phyloP scores from a whole-genome alignment of 192 early-diverging fungal genomes.

The Podila epigama region DNA sequence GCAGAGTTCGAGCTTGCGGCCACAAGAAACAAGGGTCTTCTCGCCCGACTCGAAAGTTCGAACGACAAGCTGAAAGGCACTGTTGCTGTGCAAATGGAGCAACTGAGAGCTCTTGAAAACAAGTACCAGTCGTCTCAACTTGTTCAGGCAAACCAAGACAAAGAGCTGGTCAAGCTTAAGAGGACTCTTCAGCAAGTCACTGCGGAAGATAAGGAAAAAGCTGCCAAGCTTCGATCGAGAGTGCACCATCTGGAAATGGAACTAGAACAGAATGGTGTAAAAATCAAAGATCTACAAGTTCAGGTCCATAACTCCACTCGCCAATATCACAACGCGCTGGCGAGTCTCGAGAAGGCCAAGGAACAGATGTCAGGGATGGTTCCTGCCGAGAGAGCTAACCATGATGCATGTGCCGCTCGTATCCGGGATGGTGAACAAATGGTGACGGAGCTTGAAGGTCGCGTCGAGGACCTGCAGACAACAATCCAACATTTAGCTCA shows the following conservation, averaged over 20 bases:
- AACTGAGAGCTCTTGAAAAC: conserved; percentile 17
- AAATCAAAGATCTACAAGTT: conserved; percentile 7
- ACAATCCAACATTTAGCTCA: neutral
- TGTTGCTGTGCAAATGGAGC: conserved; percentile 12
- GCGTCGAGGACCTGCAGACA: neutral
- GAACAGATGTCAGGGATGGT: conserved; percentile 10
- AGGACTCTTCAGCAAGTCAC: conserved; percentile 1
- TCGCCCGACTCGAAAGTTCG: conserved; percentile 1
- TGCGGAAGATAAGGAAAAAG: conserved; percentile 4
- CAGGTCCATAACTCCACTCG: conserved; percentile 16
- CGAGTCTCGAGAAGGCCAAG: neutral
- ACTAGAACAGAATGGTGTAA: neutral
- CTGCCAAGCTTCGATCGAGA: neutral
- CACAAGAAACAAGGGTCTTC: neutral
- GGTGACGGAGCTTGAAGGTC: neutral
- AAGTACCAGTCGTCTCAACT: conserved; percentile 6
- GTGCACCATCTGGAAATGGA: conserved; percentile 12
- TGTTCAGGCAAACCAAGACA: conserved; percentile 11
- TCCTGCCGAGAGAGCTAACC: conserved; percentile 9
- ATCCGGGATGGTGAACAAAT: conserved; percentile 5
- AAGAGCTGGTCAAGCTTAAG: conserved; percentile 15
- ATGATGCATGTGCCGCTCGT: conserved; percentile 17
- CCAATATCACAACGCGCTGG: conserved; percentile 3
- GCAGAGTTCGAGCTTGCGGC: conserved; percentile 4
- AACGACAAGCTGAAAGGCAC: conserved; percentile 4